Evolutionary conservation across 2,329 filamentous ascomycete species (phyloP).

Genomic region (Botrytis tulipae): DNA sequence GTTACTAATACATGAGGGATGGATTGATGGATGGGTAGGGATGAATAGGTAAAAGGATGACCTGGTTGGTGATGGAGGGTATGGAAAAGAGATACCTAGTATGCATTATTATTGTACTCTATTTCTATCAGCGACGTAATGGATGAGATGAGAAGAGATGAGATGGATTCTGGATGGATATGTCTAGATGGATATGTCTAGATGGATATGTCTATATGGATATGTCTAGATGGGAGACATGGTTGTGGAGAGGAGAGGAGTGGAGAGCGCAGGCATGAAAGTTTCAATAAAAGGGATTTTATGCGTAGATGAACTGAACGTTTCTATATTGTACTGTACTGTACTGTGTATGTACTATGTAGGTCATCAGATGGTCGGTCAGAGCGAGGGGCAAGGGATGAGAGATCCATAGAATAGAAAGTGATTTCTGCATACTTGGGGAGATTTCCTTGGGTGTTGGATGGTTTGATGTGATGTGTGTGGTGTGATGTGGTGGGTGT

Average conservation of each 20-base stretch:
- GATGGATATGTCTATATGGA: not conserved
- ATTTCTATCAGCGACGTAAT: not conserved
- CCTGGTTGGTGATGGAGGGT: not conserved
- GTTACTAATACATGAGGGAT: conserved; percentile 15
- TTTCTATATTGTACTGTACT: not conserved
- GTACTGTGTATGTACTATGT: not conserved
- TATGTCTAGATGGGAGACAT: not conserved
- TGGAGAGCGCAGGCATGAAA: too few species aligned
- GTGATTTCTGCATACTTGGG: too few species aligned
- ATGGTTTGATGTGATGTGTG: too few species aligned
- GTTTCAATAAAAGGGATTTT: too few species aligned
- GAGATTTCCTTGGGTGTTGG: too few species aligned
- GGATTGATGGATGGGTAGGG: not conserved
- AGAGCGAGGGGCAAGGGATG: not conserved
- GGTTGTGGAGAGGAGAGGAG: not conserved
- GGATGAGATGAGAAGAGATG: not conserved
- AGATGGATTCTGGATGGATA: not conserved
- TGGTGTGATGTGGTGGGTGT: too few species aligned
- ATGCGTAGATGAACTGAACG: not conserved
- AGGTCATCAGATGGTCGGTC: not conserved
- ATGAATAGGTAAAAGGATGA: not conserved
- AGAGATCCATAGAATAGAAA: not conserved
- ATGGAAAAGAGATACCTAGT: not conserved
- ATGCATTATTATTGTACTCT: not conserved
- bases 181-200: not conserved